Percentiles rank a stretch among this genome's conserved stretches.
phyloP scores from a whole-genome alignment of 2,329 filamentous ascomycete species.

The Zymoseptoria ardabiliae region DNA sequence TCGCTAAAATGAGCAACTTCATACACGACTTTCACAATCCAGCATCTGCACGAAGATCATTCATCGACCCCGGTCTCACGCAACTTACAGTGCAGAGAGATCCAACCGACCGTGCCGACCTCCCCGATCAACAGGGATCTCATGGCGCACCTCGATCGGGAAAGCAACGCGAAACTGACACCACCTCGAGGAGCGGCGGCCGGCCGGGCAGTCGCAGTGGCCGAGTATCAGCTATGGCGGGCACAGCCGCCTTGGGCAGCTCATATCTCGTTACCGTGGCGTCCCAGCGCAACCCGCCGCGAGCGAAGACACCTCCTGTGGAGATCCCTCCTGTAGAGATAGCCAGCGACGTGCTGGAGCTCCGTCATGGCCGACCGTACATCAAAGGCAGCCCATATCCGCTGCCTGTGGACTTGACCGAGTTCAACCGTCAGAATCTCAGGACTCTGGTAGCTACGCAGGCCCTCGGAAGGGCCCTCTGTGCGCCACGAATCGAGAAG shows the following conservation, averaged over 20 bases:
- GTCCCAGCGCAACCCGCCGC: background rate
- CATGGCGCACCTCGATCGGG: too few relatives aligned
- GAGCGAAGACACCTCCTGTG: constrained; percentile 1
- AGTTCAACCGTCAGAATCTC: constrained; percentile 80
- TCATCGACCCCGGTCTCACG: background rate
- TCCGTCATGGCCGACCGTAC: constrained; percentile 75
- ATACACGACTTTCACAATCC: background rate
- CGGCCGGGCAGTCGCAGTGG: background rate
- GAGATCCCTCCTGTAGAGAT: background rate
- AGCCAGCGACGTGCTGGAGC: constrained; percentile 31
- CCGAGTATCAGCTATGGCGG: background rate
- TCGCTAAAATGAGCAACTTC: background rate
- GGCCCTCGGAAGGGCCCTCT: constrained; percentile 73
- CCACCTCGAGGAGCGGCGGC: background rate
- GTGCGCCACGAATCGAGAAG: constrained; percentile 58
- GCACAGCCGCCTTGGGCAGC: background rate
- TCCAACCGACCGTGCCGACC: too few relatives aligned
- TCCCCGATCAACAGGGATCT: too few relatives aligned
- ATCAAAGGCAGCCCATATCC: constrained; percentile 75
- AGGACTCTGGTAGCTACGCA: constrained; percentile 74
- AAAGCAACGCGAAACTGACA: background rate
- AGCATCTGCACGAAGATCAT: background rate
- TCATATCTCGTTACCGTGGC: background rate
- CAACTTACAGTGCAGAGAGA: background rate
- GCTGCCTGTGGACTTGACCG: constrained; percentile 78